Base-by-base conservation (phyloP, 345 rosid genomes). In the Rubroshorea leprosula region DNA sequence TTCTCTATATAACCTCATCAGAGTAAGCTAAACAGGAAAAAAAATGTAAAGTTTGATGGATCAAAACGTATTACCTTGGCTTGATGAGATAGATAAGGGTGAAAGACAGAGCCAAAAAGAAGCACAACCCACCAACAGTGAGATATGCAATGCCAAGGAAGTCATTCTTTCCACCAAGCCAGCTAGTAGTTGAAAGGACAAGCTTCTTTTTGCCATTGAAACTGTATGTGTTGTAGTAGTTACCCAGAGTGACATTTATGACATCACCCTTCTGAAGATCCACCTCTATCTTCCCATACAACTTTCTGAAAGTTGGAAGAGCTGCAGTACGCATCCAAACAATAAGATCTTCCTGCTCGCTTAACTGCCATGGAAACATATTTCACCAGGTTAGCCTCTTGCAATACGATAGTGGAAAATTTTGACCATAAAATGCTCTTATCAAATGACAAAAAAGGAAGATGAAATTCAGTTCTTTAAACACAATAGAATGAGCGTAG, bases 311-410 rank as follows among this genome's bases (percentile, higher is more conserved):
- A 57, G 99, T 93, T 54, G 97, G 99, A 69, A 89, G 77, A 14
- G 99, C 99, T 63, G 99, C 99, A n/a, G 99, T 93, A 74, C 97
- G 82, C 99, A 93, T 93, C 99, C 97, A 90, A 53, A 93, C 99
- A 4, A 93, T 87, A 56, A 93, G 97, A 72, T 85, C 82, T 69
- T 93, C 99, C 59, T 93, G 99, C 68, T 87, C 68, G 60, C 90
- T 90, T 76, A 93, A 80, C 97, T 90, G 83, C 59, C 12, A 49
- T 53, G 67, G 61, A 58, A 19, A 20, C 38, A 57, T 7, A 58
- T 10, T 63, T 41, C 58, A 67, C 18, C 54, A 25, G 23, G 47
- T 75, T 51, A 62, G 43, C 21, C 62, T 51, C 31, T 2, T 65
- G 54, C 39, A 49, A 15, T 44, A 44, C 5, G 16, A n/a, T 44